Evolutionary conservation across 2,329 filamentous ascomycete species (phyloP).

Genomic region (Paecilomyces fulvus): DNA sequence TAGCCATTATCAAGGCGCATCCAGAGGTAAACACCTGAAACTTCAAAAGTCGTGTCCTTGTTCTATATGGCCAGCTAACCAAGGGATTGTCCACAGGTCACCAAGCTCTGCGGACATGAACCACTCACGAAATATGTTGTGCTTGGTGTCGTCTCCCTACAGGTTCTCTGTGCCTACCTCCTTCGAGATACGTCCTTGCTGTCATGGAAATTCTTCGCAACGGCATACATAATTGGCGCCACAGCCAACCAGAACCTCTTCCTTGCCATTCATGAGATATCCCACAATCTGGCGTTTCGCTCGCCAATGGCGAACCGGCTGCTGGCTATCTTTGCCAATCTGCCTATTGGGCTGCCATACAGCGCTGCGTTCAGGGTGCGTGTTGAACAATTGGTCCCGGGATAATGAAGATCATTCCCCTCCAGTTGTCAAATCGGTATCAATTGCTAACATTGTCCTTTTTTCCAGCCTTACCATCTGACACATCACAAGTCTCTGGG

Average conservation of each 20-base stretch:
- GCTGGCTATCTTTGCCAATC: conserved; percentile 85
- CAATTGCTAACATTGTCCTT: not conserved
- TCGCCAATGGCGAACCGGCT: conserved; percentile 71
- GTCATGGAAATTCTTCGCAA: conserved; percentile 75
- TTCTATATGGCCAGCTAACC: not conserved
- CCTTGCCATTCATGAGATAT: conserved; percentile 97
- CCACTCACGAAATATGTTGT: conserved; percentile 94
- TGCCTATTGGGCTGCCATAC: conserved; percentile 93
- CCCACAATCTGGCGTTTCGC: conserved; percentile 90
- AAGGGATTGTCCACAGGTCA: conserved; percentile 52
- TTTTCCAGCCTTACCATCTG: conserved; percentile 77
- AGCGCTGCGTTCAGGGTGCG: conserved; percentile 85
- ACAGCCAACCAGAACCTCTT: conserved; percentile 98
- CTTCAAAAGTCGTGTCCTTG: not conserved
- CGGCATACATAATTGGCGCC: conserved; percentile 84
- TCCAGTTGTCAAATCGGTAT: not conserved
- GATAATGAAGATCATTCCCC: not conserved
- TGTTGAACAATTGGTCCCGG: conserved; percentile 6
- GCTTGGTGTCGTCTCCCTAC: conserved; percentile 69
- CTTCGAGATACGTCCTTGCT: conserved; percentile 71
- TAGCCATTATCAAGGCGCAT: conserved; percentile 96
- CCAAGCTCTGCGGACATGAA: conserved; percentile 93
- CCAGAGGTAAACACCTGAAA: conserved; percentile 59
- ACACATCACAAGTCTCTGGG: conserved; percentile 98
- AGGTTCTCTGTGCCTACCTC: conserved; percentile 67